Base-by-base conservation (phyloP, 495 filamentous ascomycete species). In the Podospora pseudopauciseta region DNA sequence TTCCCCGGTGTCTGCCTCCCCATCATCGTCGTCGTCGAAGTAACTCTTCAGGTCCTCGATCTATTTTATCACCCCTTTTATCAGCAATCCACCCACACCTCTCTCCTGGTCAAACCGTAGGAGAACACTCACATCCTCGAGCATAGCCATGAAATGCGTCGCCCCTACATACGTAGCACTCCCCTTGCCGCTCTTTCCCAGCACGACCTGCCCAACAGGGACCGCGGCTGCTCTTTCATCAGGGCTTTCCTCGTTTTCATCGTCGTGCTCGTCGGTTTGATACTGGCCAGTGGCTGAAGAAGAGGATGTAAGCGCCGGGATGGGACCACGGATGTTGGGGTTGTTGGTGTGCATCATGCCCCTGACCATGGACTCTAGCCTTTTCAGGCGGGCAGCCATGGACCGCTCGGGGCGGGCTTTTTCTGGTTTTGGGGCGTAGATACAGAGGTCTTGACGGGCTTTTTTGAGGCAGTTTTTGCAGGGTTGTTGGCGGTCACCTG, bases 111-210 rank as follows among this genome's bases (percentile, higher is more conserved):
- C 5, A 11, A 23, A 23, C 23, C 23, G 15, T 16, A 16, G 13
- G 19, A 68, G 26, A 39, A 44, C 27, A 76, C 80, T 79, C 44
- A 81, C 80, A 66, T 82, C 80, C 63, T 87, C 82, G 20, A 87
- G 71, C 55, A 88, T 85, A n/a, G 85, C 83, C 72, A 86, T 81
- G 75, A 84, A 86, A 60, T 88, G 83, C 59, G 84, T 85, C 9
- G 81, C 81, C 1, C 82, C 84, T 9, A 86, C 80, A 60, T 84
- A 86, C 16, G 76, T 81, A 3, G 74, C 78, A 13, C 13, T 58
- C 4, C 61, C 61, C 18, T 39, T 28, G 67, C 69, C 77, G 23
- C 66, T 69, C 28, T 78, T 73, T 5, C 79, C 72, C 7, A 80
- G 69, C 15, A 82, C 77, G 16, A 85, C 75, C 18, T 76, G 70